Percentiles rank a stretch among this genome's conserved stretches.
phyloP scores from a whole-genome alignment of 164 flowering plant species.

The Aristolochia californica region DNA sequence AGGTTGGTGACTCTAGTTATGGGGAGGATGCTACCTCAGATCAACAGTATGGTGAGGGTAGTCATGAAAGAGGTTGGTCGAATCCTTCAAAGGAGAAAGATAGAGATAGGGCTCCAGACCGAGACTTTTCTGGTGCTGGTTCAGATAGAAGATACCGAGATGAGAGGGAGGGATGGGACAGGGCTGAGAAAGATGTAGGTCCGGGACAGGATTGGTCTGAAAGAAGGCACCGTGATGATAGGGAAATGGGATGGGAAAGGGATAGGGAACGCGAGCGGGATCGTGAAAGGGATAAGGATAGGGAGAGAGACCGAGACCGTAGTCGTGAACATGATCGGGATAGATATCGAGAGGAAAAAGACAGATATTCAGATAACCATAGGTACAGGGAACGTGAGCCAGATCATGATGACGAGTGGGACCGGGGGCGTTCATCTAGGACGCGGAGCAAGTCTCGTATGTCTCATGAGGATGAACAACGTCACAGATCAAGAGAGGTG shows the following conservation, averaged over 20 bases:
- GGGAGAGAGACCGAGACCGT: conserved; percentile 34
- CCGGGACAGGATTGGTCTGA: conserved; percentile 57
- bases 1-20: conserved; percentile 76
- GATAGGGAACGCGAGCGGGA: conserved; percentile 37
- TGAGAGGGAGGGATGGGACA: conserved; percentile 59
- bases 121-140: conserved; percentile 55
- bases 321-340: conserved; percentile 6
- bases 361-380: conserved; percentile 50
- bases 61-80: conserved; percentile 66
- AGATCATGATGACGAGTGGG: conserved; percentile 68
- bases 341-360: conserved; percentile 50
- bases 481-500: conserved; percentile 67
- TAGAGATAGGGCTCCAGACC: conserved; percentile 56
- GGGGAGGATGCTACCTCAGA: conserved; percentile 91
- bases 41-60: conserved; percentile 68
- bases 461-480: conserved; percentile 59
- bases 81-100: conserved; percentile 59
- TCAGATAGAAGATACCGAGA: conserved; percentile 71
- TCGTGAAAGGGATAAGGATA: conserved; percentile 32
- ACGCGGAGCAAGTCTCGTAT: conserved; percentile 53
- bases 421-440: conserved; percentile 65
- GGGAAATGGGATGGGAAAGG: conserved; percentile 41
- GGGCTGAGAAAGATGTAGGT: conserved; percentile 57
- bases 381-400: conserved; percentile 53
- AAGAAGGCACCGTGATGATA: conserved; percentile 61